phyloP scores from a whole-genome alignment of 2,329 filamentous ascomycete species.

The Pseudogymnoascus sp. region DNA sequence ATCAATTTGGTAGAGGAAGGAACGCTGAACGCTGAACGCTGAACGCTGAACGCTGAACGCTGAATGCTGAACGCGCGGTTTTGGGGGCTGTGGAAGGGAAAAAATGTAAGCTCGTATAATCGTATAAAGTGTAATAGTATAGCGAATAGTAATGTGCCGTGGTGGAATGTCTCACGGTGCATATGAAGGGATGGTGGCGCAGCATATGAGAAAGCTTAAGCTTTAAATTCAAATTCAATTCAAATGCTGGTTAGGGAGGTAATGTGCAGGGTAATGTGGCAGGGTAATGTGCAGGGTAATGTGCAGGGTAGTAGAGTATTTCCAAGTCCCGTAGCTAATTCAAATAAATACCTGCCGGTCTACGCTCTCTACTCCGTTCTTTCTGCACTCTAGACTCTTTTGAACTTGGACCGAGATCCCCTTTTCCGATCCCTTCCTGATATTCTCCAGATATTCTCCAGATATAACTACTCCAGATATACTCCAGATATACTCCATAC shows the following conservation, averaged over 20 bases:
- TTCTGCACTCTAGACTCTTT: not conserved
- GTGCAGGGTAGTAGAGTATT: too few relatives aligned
- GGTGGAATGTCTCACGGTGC: not conserved
- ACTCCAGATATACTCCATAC: too few relatives aligned
- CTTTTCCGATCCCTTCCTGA: not conserved
- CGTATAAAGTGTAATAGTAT: not conserved
- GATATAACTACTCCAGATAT: not conserved
- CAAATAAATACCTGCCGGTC: slow-evolving; percentile 1
- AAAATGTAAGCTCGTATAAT: not conserved
- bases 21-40: too few relatives aligned
- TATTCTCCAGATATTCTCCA: not conserved
- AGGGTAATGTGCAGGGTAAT: too few relatives aligned
- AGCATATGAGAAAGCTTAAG: not conserved
- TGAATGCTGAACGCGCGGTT: too few relatives aligned
- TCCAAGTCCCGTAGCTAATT: not conserved
- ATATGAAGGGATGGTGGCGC: not conserved
- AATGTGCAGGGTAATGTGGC: too few relatives aligned
- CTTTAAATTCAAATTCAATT: too few relatives aligned
- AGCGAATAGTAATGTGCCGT: not conserved
- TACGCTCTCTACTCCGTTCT: not conserved
- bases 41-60: too few relatives aligned
- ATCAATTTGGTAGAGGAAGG: too few relatives aligned
- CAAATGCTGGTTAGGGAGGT: too few relatives aligned
- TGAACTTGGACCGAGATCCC: not conserved
- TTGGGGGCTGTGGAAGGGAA: too few relatives aligned